Base-by-base conservation (phyloP, 345 rosid species). In the Isatis tinctoria region DNA sequence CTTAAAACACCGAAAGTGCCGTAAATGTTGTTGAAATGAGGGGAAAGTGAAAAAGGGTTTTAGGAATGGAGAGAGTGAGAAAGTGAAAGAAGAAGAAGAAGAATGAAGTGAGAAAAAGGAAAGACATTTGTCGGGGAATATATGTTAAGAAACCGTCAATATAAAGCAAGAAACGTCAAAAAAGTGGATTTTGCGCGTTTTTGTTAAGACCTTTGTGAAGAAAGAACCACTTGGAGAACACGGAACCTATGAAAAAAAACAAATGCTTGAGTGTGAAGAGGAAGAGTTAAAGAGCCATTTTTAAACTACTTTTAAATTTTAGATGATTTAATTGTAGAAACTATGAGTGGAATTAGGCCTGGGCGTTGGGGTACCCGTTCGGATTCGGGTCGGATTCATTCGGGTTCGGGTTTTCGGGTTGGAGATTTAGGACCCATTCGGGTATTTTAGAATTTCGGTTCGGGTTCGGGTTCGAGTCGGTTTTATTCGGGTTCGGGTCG, bases 221-320 rank as follows among this genome's bases (percentile, higher is more conserved):
- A 59, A 67, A 72, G 80, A 76, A 76, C 75, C 72, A 70, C 75
- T 76, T 76, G 75, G 81, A 65, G 22, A 47, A 72, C 76, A 77
- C 59, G 77, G 37, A 77, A 77, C 62, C 67, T 17, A 12, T 44
- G 1, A 10, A 8, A 5, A 63, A 26, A 20, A 8, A 8, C 30
- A 60, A 63, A 35, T n/a, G n/a, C 59, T 68, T 62, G 9, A 70
- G 56, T 61, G 70, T 53, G 79, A 75, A 75, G 64, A 51, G 30
- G 64, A 41, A 39, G 40, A 60, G 30, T 22, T 32, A 69, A 60
- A 59, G 47, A 59, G n/a, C 9, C 58, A 35, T n/a, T n/a, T 39
- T 73, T 32, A 10, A 30, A 32, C n/a, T 49, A 26, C 43, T 40
- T 65, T 73, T 13, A 3, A 3, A 0, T 26, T 70, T 57, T 41